These are phyloP conservation scores for Cardamine chenopodiifolia DNA, from an alignment of 345 rosid species.

Conservation along the genomic window DNA sequence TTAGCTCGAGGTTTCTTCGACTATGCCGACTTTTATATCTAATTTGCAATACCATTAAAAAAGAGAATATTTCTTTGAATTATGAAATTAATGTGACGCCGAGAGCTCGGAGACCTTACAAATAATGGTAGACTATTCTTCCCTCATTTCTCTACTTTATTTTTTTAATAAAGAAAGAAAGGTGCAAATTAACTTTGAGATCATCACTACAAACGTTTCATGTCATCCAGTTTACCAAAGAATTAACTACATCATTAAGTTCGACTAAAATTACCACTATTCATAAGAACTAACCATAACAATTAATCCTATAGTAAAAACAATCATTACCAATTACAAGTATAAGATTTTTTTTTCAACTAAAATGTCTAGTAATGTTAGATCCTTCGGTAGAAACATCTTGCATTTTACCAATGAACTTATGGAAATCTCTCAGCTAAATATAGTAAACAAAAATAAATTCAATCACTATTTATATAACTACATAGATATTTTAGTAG, in stretches of 20 bases:
- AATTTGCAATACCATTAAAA: background rate
- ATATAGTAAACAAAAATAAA: background rate
- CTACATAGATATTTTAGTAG: constrained; percentile 13
- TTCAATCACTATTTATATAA: background rate
- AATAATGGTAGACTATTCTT: constrained; percentile 38
- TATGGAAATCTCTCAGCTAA: background rate
- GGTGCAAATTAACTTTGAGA: constrained; percentile 2
- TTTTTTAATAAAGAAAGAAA: constrained; percentile 4
- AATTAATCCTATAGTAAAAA: background rate
- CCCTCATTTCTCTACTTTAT: constrained; percentile 20
- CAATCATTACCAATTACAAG: background rate
- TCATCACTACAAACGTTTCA: constrained; percentile 7
- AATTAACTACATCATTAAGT: background rate
- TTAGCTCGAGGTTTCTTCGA: constrained; percentile 9
- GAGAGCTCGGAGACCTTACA: constrained; percentile 45
- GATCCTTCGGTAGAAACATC: background rate
- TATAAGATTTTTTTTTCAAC: background rate
- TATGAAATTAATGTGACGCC: constrained; percentile 39
- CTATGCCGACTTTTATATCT: constrained; percentile 9
- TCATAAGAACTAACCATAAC: background rate
- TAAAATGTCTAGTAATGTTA: background rate
- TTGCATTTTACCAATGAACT: constrained; percentile 15
- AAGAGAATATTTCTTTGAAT: constrained; percentile 35
- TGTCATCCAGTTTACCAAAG: background rate
- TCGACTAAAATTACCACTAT: background rate